Conservation (phyloP, 139 green algal species). For the Spirogloea muscicola region DNA sequence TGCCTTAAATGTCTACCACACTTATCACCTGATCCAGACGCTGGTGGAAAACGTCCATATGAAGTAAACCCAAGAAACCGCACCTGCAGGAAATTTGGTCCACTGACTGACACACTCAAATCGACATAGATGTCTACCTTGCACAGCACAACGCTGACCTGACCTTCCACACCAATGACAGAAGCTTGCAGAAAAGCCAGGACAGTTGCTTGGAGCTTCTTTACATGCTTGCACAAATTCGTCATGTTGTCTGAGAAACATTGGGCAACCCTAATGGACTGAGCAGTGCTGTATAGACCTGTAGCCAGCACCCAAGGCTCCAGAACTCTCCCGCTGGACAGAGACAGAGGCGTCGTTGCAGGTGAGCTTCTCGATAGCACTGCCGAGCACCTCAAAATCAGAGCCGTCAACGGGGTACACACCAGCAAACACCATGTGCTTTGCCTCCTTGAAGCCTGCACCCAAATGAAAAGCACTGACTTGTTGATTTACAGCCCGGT, state of each 20-base stretch:
- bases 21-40: constrained; percentile 36
- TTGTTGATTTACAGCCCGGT: no score
- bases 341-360: constrained; percentile 84
- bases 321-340: constrained; percentile 72
- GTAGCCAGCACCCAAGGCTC: constrained; percentile 84
- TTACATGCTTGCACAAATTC: no score
- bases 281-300: constrained; percentile 47
- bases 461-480: no score
- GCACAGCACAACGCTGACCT: no score
- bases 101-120: no score
- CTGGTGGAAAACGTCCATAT: constrained; percentile 90
- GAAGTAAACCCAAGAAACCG: constrained; percentile 84
- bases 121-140: no score
- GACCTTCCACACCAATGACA: no score
- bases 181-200: no score
- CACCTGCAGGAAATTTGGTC: constrained; percentile 33
- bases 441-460: constrained; percentile 68
- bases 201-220: no score
- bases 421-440: constrained; percentile 84
- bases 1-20: no score
- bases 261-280: no score
- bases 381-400: constrained; percentile 48
- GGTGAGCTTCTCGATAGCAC: constrained; percentile 58
- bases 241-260: no score
- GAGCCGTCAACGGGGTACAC: constrained; percentile 45